Evolutionary conservation across 768 basidiomycete species (phyloP).

Genomic region (Pholiota molesta): DNA sequence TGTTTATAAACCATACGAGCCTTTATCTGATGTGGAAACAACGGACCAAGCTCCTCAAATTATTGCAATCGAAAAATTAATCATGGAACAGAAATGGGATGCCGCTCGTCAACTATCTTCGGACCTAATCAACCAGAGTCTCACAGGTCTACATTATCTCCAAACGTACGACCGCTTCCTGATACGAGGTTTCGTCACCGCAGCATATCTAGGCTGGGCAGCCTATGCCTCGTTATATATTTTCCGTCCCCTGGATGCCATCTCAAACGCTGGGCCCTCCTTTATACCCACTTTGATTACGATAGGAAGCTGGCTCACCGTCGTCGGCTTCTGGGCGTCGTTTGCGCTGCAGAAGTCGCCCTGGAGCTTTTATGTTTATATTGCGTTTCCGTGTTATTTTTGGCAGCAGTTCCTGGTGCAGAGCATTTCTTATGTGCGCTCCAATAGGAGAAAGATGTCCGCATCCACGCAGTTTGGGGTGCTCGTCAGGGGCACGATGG

Average conservation of each 20-base stretch:
- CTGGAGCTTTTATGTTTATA: conserved; percentile 76
- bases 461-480: background rate
- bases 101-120: conserved; percentile 52
- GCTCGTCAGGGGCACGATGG: conserved; percentile 29
- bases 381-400: conserved; percentile 76
- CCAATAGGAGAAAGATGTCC: background rate
- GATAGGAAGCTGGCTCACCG: conserved; percentile 21
- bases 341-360: conserved; percentile 71
- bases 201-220: conserved; percentile 80
- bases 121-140: conserved; percentile 52
- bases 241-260: conserved; percentile 41
- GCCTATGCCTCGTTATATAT: conserved; percentile 65
- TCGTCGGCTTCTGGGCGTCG: conserved; percentile 44
- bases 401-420: conserved; percentile 60
- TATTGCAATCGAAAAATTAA: conserved; percentile 45
- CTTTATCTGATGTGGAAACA: conserved; percentile 39
- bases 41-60: conserved; percentile 37
- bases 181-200: conserved; percentile 67
- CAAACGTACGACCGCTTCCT: conserved; percentile 84
- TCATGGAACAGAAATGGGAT: conserved; percentile 45
- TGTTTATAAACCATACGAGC: conserved; percentile 63
- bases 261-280: background rate
- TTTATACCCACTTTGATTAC: conserved; percentile 13
- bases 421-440: conserved; percentile 14
- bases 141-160: conserved; percentile 74